Evolutionary conservation across 2,329 filamentous ascomycete genomes (phyloP).

Genomic region (Hypoxylon sp.): DNA sequence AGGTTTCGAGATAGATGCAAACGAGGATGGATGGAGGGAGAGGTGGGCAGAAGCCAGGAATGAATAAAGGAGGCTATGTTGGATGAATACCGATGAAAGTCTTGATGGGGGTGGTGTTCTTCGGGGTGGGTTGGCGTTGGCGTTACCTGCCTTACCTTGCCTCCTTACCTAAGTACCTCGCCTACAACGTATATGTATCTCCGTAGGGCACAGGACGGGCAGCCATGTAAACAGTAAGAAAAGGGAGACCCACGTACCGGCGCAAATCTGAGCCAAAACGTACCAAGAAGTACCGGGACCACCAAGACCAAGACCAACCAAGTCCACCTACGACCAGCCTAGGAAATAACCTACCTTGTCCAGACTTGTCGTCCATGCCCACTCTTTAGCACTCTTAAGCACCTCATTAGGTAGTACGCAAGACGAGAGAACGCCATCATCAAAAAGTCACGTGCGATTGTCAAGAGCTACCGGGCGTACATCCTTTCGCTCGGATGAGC

Average conservation of each 20-base stretch:
- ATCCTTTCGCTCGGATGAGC: constrained; percentile 39
- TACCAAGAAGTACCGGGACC: constrained; percentile 24
- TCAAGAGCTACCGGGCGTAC: constrained; percentile 37
- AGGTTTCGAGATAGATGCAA: constrained; percentile 37
- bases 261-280: constrained; percentile 33
- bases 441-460: constrained; percentile 44
- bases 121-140: constrained; percentile 46
- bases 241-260: constrained; percentile 41
- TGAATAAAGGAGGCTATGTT: constrained; percentile 22
- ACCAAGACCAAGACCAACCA: constrained; percentile 15
- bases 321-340: background rate
- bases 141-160: constrained; percentile 46
- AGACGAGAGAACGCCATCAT: constrained; percentile 36
- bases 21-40: constrained; percentile 23
- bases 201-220: constrained; percentile 22
- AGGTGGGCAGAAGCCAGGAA: constrained; percentile 18
- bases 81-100: constrained; percentile 11
- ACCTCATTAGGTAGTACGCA: constrained; percentile 12
- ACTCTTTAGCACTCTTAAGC: constrained; percentile 1
- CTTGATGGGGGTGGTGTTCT: constrained; percentile 22
- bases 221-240: constrained; percentile 41
- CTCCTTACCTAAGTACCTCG: constrained; percentile 37
- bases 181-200: constrained; percentile 35
- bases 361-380: background rate
- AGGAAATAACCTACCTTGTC: constrained; percentile 20